Base-by-base conservation (phyloP, 139 green algal species). In the Closterium sp. region DNA sequence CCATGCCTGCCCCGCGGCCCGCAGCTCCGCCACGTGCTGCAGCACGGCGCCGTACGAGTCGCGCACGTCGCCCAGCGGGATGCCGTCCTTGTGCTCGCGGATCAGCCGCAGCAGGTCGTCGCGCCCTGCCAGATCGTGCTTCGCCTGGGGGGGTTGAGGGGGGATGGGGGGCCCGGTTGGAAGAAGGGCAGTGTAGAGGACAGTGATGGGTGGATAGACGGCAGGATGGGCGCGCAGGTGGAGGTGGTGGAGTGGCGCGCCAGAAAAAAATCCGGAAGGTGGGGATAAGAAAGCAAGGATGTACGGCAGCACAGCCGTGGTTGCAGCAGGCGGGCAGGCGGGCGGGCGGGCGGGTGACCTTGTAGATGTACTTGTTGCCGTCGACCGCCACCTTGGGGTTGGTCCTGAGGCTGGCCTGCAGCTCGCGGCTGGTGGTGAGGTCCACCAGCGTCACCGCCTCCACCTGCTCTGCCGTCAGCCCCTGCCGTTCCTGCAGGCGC, bases 61-160 rank as follows among this genome's bases (percentile, higher is more conserved):
- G 31, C 84, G 36, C 30, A 93, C 64, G 23, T 93, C 90, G 25
- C 28, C 33, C 33, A 88, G 31, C 4, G 87, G 87, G 35, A 93
- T 93, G 31, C 90, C 90, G 9, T 93, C 90, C 55, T 91, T 91
- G 38, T 81, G 33, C 31, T 32, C 43, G 30, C 90, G 36, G 43
- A 93, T 93, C 31, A 93, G 86, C n/a, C 35, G 30, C 43, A 93
- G 90, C 31, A 93, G 64, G 30, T 92, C 90, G 32, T 92, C 90
- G 33, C 92, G 92, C 0, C 69, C 87, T 6, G 16, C n/a, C 31
- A 93, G 19, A 19, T 86, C 66, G 35, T 93, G 38, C 33, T 86
- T 91, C 36, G 90, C 64, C 89, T 92, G 89, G 31, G 23, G 76
- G 6, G 76, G n/a, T 32, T 55, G 86, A 30, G 28, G n/a, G 28